phyloP scores from a whole-genome alignment of 202 grass and related monocot genomes.

The Schoenoplectus triqueter region DNA sequence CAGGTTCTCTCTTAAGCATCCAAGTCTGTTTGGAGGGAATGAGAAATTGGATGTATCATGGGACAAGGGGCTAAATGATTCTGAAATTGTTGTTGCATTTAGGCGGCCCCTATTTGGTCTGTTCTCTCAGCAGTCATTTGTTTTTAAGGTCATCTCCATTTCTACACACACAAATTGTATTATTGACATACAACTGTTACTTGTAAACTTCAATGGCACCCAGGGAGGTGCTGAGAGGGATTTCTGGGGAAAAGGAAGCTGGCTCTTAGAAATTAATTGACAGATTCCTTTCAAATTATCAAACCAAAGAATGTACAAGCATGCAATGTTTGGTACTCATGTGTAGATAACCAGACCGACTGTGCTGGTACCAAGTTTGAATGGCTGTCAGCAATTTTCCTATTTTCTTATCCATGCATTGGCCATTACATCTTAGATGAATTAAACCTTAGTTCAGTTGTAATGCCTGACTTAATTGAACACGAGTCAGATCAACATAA shows the following conservation, averaged over 20 bases:
- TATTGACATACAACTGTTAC: neutral
- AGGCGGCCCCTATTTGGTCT: slow-evolving; percentile 72
- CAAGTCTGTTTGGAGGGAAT: slow-evolving; percentile 71
- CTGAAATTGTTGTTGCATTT: slow-evolving; percentile 65
- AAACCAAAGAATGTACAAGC: slow-evolving; percentile 12
- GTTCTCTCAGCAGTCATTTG: slow-evolving; percentile 78
- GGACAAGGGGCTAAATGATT: slow-evolving; percentile 91
- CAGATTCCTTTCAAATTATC: neutral
- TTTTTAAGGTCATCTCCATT: slow-evolving; percentile 64
- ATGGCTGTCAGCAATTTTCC: neutral
- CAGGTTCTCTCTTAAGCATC: slow-evolving; percentile 87
- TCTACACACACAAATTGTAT: neutral
- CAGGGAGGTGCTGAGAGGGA: slow-evolving; percentile 14
- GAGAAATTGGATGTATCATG: slow-evolving; percentile 90
- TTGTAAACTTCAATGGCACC: neutral
- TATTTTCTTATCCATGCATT: neutral
- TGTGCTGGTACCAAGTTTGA: neutral
- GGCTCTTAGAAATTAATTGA: neutral
- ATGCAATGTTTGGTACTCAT: neutral
- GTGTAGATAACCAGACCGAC: neutral
- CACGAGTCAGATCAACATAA: neutral
- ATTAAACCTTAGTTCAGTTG: neutral
- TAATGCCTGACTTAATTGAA: neutral
- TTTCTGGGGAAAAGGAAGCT: neutral
- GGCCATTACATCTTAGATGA: neutral